A percentile compares a stretch with the other conserved stretches of the same genome.
These are phyloP conservation scores for Wallacemonas collosoma DNA, from an alignment of 208 protist species.

Conservation along the genomic window DNA sequence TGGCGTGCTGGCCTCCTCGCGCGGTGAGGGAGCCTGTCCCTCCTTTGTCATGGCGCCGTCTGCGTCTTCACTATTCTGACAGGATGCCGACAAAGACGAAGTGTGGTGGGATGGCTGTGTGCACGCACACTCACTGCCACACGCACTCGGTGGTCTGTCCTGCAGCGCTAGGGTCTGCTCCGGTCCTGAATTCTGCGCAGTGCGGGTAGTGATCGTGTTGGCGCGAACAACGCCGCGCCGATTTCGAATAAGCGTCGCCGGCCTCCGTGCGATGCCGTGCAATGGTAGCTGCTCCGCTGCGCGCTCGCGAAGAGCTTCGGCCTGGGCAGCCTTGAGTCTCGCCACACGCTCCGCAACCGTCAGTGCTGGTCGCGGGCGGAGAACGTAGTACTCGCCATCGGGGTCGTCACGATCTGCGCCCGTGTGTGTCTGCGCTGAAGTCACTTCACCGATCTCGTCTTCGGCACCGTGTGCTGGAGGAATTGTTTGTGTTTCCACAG, in stretches of 20 bases:
- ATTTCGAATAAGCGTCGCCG: conserved; percentile 55
- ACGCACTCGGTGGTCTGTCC: background rate
- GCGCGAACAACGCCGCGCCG: conserved; percentile 36
- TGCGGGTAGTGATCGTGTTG: conserved; percentile 28
- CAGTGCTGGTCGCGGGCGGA: conserved; percentile 19
- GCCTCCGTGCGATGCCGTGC: conserved; percentile 60
- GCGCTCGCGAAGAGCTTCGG: conserved; percentile 38
- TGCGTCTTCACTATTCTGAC: no score
- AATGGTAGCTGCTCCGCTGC: conserved; percentile 24
- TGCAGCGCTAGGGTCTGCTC: background rate
- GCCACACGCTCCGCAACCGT: conserved; percentile 55
- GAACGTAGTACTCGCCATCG: conserved; percentile 29
- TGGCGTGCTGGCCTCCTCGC: background rate
- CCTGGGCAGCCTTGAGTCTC: conserved; percentile 42
- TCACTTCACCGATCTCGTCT: no score
- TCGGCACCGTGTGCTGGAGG: no score
- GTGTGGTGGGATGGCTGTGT: no score
- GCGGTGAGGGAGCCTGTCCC: background rate
- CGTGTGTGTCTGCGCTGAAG: no score
- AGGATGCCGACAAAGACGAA: no score
- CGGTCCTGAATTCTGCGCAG: background rate
- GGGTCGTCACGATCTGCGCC: conserved; percentile 4
- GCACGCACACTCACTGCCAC: no score
- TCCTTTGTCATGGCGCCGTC: no score
- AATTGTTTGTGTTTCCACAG: background rate